Evolutionary conservation across 805 yeast species (phyloP), one percentile per base, ranked within the genome.

Genomic region (Lipomyces starkeyi): DNA sequence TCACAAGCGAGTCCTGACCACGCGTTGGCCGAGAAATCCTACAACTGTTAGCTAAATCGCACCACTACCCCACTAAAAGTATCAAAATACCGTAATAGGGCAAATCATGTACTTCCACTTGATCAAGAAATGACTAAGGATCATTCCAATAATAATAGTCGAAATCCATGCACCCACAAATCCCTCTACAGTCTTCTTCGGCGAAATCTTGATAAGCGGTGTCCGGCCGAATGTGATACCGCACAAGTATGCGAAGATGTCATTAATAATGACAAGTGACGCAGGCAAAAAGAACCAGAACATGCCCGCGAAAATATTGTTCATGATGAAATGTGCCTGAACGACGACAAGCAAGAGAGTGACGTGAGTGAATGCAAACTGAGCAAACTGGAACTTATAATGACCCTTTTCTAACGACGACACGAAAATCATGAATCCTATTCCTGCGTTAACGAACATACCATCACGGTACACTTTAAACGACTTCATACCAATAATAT

Each of bases 91-190:
- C 20, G 61, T 67, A 54, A 93, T 93, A 11, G 98, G 98, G 78
- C 99, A 95, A 70, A 90, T 91, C 83, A 95, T 81, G 79, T 89
- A 95, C 75, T 85, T 85, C 72, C 86, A 88, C 62, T 86, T 84
- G 52, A 90, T 82, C 71, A 93, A 82, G 62, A 89, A 76, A 73
- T 85, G 85, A 1, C 96, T 85, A 63, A 93, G 83, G 6, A 88
- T 63, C 34, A 91, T 79, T 0, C 94, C 91, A 70, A 91, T 87
- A 47, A 90, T 70, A 6, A 91, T 88, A 9, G 99, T 95, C 76
- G 95, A 94, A 59, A 92, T 79, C 99, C 99, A 95, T 20, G 98
- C 99, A 62, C 99, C 99, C 61, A 94, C 81, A 76, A 95, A 95
- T 2, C 99, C 99, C 81, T 95, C 99, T 49, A 94, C 93, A 2